phyloP scores from a whole-genome alignment of 257 asterid species.

The Verbena officinalis region DNA sequence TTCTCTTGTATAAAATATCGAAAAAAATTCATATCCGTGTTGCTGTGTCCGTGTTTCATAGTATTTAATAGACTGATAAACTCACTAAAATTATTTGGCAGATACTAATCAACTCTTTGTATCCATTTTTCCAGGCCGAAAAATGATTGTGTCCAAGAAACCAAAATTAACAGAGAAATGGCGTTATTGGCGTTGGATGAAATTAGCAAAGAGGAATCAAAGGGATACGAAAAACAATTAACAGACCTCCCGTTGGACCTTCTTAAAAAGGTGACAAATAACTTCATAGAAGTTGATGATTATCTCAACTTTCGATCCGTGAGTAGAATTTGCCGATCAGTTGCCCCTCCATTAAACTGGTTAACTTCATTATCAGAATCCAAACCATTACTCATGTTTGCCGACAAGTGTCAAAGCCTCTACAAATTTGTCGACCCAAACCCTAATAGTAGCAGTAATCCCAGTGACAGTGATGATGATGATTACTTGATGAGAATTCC shows the following conservation, averaged over 20 bases:
- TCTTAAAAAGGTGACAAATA: neutral
- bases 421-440: neutral
- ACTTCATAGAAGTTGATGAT: neutral
- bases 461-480: too few species aligned
- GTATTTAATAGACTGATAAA: too few species aligned
- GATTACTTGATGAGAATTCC: constrained; percentile 1
- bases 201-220: neutral
- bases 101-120: too few species aligned
- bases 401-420: neutral
- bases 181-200: too few species aligned
- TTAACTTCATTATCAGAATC: neutral
- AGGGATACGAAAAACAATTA: neutral
- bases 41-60: too few species aligned
- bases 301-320: neutral
- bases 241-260: neutral
- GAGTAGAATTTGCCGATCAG: neutral
- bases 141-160: neutral
- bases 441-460: neutral
- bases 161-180: neutral
- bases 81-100: neutral
- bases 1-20: too few species aligned
- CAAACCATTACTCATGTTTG: constrained; percentile 4
- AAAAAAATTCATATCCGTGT: too few species aligned
- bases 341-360: neutral
- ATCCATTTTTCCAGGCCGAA: neutral